Conservation (phyloP, 176 grass and related monocot genomes). For the Triticum monococcum region DNA sequence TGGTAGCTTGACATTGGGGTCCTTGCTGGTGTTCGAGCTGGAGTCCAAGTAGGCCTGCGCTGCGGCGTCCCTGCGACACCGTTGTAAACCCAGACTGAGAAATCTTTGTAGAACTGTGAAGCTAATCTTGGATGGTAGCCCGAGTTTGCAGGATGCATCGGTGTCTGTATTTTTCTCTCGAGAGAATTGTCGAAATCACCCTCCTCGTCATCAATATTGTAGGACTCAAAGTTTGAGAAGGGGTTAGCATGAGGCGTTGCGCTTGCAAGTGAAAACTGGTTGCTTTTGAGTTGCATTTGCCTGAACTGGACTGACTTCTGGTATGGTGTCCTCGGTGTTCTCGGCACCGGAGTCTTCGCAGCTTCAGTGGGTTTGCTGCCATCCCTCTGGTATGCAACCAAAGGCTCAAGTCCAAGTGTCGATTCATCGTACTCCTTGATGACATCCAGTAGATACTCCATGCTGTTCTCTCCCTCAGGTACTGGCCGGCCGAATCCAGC, state of each 20-base stretch:
- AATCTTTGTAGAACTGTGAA: constrained; percentile 78
- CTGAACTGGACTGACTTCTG: constrained; percentile 51
- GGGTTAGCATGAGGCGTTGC: constrained; percentile 39
- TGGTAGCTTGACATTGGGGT: constrained; percentile 51
- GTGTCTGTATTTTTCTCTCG: constrained; percentile 52
- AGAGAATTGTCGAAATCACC: constrained; percentile 60
- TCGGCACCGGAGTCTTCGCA: constrained; percentile 60
- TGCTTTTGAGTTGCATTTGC: constrained; percentile 65
- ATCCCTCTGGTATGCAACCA: constrained; percentile 68
- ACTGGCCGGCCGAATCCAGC: constrained; percentile 53
- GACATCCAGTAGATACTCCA: constrained; percentile 71
- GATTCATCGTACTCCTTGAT: constrained; percentile 80
- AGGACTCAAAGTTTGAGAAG: constrained; percentile 34
- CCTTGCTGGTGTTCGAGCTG: constrained; percentile 50
- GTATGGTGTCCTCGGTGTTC: constrained; percentile 45
- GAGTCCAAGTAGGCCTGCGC: constrained; percentile 51
- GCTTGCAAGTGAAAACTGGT: constrained; percentile 42
- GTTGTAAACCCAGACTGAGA: constrained; percentile 69
- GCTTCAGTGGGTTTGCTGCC: constrained; percentile 49
- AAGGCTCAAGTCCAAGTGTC: constrained; percentile 54
- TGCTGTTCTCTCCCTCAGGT: constrained; percentile 74
- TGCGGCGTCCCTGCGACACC: constrained; percentile 57
- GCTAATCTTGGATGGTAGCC: constrained; percentile 56
- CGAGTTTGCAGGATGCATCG: constrained; percentile 18
- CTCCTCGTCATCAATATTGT: constrained; percentile 33